Evolutionary conservation across 1,284 basidiomycete genomes (phyloP).

Genomic region (Marasmius oreades): DNA sequence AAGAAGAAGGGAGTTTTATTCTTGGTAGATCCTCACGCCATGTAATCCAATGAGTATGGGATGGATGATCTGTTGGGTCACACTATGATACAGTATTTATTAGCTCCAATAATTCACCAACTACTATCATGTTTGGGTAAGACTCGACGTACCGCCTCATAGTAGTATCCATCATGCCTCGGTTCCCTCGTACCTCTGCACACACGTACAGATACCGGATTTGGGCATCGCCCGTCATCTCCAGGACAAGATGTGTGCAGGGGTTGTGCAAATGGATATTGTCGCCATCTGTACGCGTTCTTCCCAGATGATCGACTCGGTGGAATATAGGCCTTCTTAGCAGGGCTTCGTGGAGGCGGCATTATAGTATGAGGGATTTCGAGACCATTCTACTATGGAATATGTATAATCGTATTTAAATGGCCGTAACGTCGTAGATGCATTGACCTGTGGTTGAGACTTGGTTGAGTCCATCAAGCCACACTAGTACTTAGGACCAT

Average conservation of each 20-base stretch:
- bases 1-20: neutral
- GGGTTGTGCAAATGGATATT: neutral
- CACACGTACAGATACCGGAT: neutral
- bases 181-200: neutral
- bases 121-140: no score
- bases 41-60: neutral
- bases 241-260: neutral
- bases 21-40: neutral
- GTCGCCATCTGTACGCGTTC: neutral
- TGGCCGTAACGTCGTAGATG: neutral
- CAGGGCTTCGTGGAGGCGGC: neutral
- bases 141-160: neutral
- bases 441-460: no score
- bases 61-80: neutral
- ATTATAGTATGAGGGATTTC: neutral
- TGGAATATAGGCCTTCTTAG: neutral
- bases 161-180: neutral
- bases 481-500: no score
- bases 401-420: neutral
- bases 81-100: neutral
- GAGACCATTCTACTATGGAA: neutral
- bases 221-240: neutral
- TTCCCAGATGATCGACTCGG: neutral
- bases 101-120: no score
- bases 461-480: no score